A percentile compares a stretch with the other conserved stretches of the same genome.
These are phyloP conservation scores for Phytophthora colocasiae DNA, from an alignment of 352 stramenopile genomes.

Conservation along the genomic window DNA sequence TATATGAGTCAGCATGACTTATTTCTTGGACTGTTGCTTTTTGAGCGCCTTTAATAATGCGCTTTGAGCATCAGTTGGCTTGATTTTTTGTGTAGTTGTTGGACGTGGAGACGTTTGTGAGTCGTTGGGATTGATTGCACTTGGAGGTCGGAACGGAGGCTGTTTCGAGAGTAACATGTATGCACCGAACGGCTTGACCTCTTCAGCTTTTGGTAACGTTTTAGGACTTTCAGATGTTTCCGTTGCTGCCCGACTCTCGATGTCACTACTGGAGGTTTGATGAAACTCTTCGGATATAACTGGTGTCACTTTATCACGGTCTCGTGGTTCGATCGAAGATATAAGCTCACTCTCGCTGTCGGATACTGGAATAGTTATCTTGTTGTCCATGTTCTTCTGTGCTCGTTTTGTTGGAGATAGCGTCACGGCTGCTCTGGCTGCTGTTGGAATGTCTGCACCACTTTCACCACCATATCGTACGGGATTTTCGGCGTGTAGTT, in stretches of 20 bases:
- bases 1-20: background rate
- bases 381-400: constrained; percentile 24
- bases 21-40: constrained; percentile 18
- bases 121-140: no score
- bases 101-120: constrained; percentile 5
- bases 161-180: constrained; percentile 42
- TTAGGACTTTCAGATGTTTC: background rate
- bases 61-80: constrained; percentile 15
- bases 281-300: constrained; percentile 7
- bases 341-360: background rate
- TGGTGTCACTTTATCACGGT: constrained; percentile 3
- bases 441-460: background rate
- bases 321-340: background rate
- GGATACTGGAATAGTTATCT: background rate
- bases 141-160: constrained; percentile 11
- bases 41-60: constrained; percentile 38
- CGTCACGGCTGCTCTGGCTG: constrained; percentile 1
- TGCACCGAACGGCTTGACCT: constrained; percentile 29
- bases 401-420: constrained; percentile 24
- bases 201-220: constrained; percentile 4
- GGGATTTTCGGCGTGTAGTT: constrained; percentile 20
- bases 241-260: constrained; percentile 20
- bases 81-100: constrained; percentile 12
- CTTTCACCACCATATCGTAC: constrained; percentile 4
- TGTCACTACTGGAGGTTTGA: background rate